Conservation (phyloP, 2,329 filamentous ascomycete genomes). For the Trichophyton rubrum region DNA sequence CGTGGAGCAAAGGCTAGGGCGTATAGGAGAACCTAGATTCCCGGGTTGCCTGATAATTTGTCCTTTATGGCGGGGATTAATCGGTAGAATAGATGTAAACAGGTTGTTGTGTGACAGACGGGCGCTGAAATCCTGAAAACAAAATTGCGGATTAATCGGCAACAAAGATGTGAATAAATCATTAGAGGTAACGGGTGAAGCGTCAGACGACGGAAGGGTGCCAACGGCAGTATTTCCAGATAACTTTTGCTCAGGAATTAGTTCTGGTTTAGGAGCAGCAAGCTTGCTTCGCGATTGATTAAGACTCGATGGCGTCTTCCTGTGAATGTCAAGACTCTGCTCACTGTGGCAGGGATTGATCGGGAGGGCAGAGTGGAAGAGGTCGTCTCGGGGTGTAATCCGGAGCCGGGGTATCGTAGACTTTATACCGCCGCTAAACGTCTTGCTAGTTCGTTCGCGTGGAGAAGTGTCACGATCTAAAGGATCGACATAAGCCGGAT, state of each 20-base stretch:
- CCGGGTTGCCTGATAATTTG: not conserved
- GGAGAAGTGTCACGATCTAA: not conserved
- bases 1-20: not conserved
- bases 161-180: not conserved
- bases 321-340: not conserved
- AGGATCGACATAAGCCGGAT: conserved; percentile 1
- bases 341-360: conserved; percentile 19
- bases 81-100: conserved; percentile 1
- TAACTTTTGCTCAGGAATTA: not conserved
- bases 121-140: not conserved
- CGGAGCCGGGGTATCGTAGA: not conserved
- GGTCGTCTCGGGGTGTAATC: conserved; percentile 9
- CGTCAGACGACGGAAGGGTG: not conserved
- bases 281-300: conserved; percentile 22
- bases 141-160: not conserved
- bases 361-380: conserved; percentile 23
- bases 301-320: not conserved
- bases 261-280: not conserved
- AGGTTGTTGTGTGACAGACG: not conserved
- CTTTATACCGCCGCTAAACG: not conserved
- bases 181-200: conserved; percentile 13
- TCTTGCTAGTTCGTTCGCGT: not conserved
- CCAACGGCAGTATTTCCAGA: not conserved
- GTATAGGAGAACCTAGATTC: not conserved
- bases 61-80: conserved; percentile 1